phyloP scores from a whole-genome alignment of 257 asterid genomes.

The Jasminum sambac region DNA sequence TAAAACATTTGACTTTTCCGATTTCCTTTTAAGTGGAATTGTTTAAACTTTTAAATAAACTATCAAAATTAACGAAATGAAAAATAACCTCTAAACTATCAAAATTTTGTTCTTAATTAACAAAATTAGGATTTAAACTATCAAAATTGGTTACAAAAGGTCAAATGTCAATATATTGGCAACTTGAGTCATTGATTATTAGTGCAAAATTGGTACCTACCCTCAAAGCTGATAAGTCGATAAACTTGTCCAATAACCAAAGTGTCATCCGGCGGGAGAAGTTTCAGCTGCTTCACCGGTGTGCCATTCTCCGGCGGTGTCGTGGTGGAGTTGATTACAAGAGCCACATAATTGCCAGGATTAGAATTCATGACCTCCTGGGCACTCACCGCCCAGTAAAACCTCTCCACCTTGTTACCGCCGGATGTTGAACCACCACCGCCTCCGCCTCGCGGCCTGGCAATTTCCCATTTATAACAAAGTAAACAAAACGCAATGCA shows the following conservation, averaged over 20 bases:
- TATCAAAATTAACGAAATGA: no score
- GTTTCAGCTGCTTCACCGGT: conserved; percentile 69
- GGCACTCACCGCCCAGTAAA: conserved; percentile 71
- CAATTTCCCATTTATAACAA: conserved; percentile 91
- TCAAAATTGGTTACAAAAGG: no score
- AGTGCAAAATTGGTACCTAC: no score
- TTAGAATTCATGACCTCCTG: conserved; percentile 67
- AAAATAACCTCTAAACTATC: no score
- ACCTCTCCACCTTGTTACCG: conserved; percentile 62
- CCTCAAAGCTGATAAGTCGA: conserved; percentile 80
- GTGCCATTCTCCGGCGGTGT: conserved; percentile 40
- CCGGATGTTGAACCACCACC: conserved; percentile 71
- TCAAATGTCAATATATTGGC: no score
- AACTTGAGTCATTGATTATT: no score
- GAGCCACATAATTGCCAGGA: conserved; percentile 87
- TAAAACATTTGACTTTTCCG: no score
- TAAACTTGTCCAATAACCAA: conserved; percentile 74
- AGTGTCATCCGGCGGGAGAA: conserved; percentile 77
- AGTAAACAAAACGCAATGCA: no score
- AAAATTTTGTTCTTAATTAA: no score
- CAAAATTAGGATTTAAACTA: no score
- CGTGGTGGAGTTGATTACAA: conserved; percentile 41
- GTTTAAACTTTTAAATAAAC: no score
- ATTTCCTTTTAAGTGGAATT: no score
- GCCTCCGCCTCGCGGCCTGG: conserved; percentile 88